phyloP scores from a whole-genome alignment of 768 basidiomycete genomes.

The Termitomyces sp. region DNA sequence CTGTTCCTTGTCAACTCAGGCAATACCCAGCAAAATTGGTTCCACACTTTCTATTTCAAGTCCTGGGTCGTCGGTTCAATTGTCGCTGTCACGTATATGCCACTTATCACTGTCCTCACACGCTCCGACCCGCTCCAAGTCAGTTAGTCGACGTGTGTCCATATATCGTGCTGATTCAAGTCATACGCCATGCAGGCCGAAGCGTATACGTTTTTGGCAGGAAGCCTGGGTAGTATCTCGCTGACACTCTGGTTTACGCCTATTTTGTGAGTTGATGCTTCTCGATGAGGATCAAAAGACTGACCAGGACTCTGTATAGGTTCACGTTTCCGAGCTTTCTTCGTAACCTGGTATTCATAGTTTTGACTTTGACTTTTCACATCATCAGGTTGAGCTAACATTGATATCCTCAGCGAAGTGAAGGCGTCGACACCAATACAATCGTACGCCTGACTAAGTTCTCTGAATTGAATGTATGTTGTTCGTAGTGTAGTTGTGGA shows the following conservation, averaged over 20 bases:
- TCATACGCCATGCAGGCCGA: constrained; percentile 49
- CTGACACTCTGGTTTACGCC: constrained; percentile 77
- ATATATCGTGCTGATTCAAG: constrained; percentile 6
- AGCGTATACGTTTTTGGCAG: too few relatives aligned
- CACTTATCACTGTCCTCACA: constrained; percentile 64
- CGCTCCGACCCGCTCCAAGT: constrained; percentile 61
- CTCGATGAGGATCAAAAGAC: constrained; percentile 5
- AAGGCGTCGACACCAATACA: constrained; percentile 63
- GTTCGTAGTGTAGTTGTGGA: neutral
- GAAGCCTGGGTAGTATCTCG: constrained; percentile 64
- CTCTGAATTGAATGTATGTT: constrained; percentile 76
- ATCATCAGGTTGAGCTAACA: neutral
- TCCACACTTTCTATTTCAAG: constrained; percentile 72
- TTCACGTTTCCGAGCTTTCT: constrained; percentile 71
- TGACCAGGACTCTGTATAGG: constrained; percentile 51
- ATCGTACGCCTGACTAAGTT: constrained; percentile 77
- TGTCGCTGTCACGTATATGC: constrained; percentile 63
- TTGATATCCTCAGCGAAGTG: constrained; percentile 40
- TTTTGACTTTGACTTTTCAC: neutral
- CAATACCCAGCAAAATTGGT: constrained; percentile 70
- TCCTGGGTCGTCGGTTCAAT: constrained; percentile 67
- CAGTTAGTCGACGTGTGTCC: constrained; percentile 15
- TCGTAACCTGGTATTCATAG: constrained; percentile 45
- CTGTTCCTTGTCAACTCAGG: constrained; percentile 73
- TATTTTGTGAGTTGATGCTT: constrained; percentile 48